A percentile compares a stretch with the other conserved stretches of the same genome.
These are phyloP conservation scores for Pelagophyceae sp. DNA, from an alignment of 352 stramenopile species.

Conservation along the genomic window DNA sequence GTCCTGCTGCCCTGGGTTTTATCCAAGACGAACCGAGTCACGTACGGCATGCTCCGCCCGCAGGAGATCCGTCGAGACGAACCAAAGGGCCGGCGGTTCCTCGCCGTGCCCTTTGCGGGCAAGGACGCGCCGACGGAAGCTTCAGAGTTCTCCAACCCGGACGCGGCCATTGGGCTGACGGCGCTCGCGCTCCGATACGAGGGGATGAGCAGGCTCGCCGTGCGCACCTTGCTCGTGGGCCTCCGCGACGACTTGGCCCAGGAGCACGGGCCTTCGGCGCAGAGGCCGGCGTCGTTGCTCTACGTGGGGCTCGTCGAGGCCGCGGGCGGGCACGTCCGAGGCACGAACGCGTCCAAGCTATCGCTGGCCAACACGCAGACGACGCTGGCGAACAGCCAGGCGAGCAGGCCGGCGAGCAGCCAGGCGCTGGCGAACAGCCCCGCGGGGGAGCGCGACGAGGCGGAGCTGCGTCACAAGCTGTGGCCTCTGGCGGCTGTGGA, in stretches of 20 bases:
- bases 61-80: conserved; percentile 28
- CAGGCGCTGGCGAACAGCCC: no score
- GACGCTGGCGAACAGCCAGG: background rate
- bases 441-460: conserved; percentile 16
- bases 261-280: conserved; percentile 73
- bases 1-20: conserved; percentile 81
- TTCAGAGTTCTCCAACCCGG: conserved; percentile 97
- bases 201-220: conserved; percentile 65
- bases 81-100: conserved; percentile 69
- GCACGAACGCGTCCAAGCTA: conserved; percentile 14
- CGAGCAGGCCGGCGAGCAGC: background rate
- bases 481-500: conserved; percentile 93
- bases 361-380: no score
- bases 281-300: conserved; percentile 57
- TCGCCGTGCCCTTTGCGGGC: conserved; percentile 96
- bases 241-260: conserved; percentile 71
- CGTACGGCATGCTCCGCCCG: conserved; percentile 71
- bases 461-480: conserved; percentile 54
- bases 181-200: conserved; percentile 79
- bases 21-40: conserved; percentile 89
- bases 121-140: conserved; percentile 97
- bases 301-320: conserved; percentile 71
- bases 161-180: conserved; percentile 78
- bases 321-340: conserved; percentile 64
- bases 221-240: conserved; percentile 55